phyloP scores from a whole-genome alignment of 1,139 yeast species.

The Pneumocystis sp. region DNA sequence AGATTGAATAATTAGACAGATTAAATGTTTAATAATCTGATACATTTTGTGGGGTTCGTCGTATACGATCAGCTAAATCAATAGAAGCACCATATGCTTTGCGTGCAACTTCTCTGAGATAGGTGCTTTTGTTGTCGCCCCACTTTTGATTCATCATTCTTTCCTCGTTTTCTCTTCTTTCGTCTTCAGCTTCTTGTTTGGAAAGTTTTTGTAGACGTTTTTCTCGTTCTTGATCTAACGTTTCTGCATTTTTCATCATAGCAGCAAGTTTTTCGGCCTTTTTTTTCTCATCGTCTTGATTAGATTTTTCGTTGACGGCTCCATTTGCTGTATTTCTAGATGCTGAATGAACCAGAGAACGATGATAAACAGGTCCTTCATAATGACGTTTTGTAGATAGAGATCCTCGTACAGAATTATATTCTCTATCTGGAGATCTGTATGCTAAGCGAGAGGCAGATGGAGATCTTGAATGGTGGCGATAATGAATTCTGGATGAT shows the following conservation, averaged over 20 bases:
- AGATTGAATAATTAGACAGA: too few relatives aligned
- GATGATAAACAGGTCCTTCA: background rate
- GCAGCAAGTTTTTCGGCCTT: slow-evolving; percentile 6
- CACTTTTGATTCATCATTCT: slow-evolving; percentile 1
- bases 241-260: slow-evolving; percentile 6
- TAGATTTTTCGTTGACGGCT: background rate
- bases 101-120: background rate
- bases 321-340: background rate
- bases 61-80: background rate
- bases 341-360: too few relatives aligned
- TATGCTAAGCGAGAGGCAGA: background rate
- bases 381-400: background rate
- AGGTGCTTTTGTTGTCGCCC: slow-evolving; percentile 1
- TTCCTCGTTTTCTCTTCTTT: background rate
- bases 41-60: slow-evolving; percentile 6
- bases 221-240: slow-evolving; percentile 3
- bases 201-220: background rate
- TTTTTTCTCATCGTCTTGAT: background rate
- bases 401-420: background rate
- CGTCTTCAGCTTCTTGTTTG: slow-evolving; percentile 1
- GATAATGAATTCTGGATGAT: background rate
- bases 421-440: background rate
- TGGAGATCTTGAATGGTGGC: background rate
- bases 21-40: background rate
- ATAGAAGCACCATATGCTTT: background rate